phyloP scores from a whole-genome alignment of 2,329 filamentous ascomycete genomes.

The Scedosporium minutisporum region DNA sequence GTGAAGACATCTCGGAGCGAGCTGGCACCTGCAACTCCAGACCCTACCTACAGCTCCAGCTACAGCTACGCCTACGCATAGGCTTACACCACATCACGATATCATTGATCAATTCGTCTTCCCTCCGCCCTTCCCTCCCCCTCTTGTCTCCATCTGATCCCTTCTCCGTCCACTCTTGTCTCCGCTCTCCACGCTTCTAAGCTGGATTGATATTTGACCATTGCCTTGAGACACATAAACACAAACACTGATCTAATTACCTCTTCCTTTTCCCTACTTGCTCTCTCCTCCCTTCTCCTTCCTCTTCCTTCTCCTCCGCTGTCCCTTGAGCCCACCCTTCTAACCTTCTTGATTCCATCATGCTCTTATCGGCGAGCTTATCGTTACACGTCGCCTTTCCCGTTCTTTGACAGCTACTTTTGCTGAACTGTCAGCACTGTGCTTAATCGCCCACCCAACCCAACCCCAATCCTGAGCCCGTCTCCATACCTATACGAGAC shows the following conservation, averaged over 20 bases:
- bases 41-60: no score
- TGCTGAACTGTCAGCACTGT: neutral
- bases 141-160: neutral
- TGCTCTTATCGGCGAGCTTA: constrained; percentile 1
- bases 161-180: neutral
- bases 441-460: neutral
- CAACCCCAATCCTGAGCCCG: neutral
- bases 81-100: neutral
- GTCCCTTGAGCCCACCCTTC: neutral
- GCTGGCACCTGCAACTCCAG: no score
- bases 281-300: neutral
- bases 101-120: neutral
- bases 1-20: no score
- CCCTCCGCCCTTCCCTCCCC: neutral
- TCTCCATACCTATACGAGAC: no score
- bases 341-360: neutral
- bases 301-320: neutral
- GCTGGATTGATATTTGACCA: neutral
- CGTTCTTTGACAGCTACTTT: constrained; percentile 6
- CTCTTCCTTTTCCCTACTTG: neutral
- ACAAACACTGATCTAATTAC: neutral
- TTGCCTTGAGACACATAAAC: neutral
- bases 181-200: neutral
- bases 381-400: neutral
- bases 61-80: neutral